Conservation (phyloP, 495 filamentous ascomycete species). For the Neurospora sp. region DNA sequence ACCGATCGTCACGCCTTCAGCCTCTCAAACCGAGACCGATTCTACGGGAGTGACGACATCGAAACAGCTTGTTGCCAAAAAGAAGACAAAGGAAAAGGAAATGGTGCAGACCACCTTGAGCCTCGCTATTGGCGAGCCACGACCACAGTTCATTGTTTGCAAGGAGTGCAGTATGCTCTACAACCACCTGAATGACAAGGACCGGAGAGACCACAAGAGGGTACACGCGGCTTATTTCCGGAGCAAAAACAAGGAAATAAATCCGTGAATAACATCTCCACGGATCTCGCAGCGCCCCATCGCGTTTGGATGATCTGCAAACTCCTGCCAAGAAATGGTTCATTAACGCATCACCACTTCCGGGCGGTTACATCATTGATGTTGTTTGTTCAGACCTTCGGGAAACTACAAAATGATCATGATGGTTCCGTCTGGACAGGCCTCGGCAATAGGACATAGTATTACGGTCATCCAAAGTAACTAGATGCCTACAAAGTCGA, state of each 20-base stretch:
- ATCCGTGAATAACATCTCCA: neutral
- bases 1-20: neutral
- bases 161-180: conserved; percentile 37
- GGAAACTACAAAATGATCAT: neutral
- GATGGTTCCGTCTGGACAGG: neutral
- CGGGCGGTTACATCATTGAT: neutral
- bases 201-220: conserved; percentile 32
- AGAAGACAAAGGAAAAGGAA: conserved; percentile 17
- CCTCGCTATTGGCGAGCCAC: conserved; percentile 20
- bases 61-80: neutral
- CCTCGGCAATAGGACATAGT: neutral
- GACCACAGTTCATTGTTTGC: conserved; percentile 32
- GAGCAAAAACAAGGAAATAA: neutral
- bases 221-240: conserved; percentile 23
- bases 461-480: neutral
- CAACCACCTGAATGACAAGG: conserved; percentile 36
- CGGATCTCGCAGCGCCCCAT: neutral
- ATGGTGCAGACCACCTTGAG: conserved; percentile 36
- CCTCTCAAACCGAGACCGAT: neutral
- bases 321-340: neutral
- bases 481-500: neutral
- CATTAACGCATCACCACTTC: neutral
- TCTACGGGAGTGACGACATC: neutral
- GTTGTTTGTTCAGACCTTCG: neutral
- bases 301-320: too few species aligned